Evolutionary conservation across 2,329 filamentous ascomycete species (phyloP), one percentile per base, ranked within the genome.

Genomic region (Coniochaeta sp.): DNA sequence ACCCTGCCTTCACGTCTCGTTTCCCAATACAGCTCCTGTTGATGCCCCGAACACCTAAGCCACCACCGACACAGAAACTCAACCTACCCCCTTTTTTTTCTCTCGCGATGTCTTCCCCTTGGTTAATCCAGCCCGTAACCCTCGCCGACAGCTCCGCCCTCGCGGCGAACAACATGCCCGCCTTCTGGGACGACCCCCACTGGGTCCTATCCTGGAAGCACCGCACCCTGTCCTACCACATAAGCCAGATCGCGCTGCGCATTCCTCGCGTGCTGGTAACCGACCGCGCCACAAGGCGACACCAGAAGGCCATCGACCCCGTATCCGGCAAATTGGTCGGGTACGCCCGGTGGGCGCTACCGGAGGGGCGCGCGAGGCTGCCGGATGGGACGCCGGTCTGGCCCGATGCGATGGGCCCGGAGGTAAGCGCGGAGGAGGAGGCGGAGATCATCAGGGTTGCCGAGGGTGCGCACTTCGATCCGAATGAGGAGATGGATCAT

Each of bases 281-380:
- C 18, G 50, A 58, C 20, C 54, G 57, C 1, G 51, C 30, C 2
- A 48, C 32, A 2, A 31, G 49, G 16, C 59, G 60, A 10, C 59
- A 62, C 49, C 52, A 55, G 42, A 60, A 57, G 32, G 60, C 58
- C n/a, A 54, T 62, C 26, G 55, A 61, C 35, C 27, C 51, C 3
- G 45, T 46, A 27, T 60, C 59, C 8, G 56, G 58, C 10, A 45
- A 48, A 31, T 24, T 61, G 10, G 26, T 61, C 1, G 60, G 60
- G 1, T 62, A 61, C 48, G 54, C 51, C n/a, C 57, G 60, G 9
- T 62, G 60, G 59, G 27, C 33, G 12, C 51, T 61, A 1, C 58
- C 32, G 1, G 22, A 26, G 13, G 3, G 12, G 10, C 26, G 24
- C 16, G 40, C 32, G 13, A 46, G 22, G 12, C 50, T 46, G 13